Conservation (phyloP, 1,284 basidiomycete species). For the Ustilago hordei region DNA sequence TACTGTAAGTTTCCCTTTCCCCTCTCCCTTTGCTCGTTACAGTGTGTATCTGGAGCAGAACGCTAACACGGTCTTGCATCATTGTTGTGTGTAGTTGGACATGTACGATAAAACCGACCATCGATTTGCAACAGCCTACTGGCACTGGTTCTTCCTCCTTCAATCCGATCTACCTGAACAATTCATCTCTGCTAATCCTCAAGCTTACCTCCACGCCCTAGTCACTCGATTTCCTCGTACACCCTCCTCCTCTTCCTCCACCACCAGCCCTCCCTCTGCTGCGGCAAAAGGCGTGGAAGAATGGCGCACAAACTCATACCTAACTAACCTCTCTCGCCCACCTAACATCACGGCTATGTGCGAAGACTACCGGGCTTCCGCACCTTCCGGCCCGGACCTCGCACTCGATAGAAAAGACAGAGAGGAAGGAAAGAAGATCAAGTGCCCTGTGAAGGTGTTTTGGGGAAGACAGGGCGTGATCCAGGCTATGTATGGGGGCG, state of each 20-base stretch:
- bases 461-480: constrained; percentile 70
- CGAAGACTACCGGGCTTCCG: constrained; percentile 71
- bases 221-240: constrained; percentile 37
- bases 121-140: constrained; percentile 63
- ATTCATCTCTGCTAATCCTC: constrained; percentile 69
- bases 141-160: constrained; percentile 71
- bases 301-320: constrained; percentile 21
- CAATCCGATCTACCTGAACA: constrained; percentile 67
- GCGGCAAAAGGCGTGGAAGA: background rate
- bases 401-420: constrained; percentile 66
- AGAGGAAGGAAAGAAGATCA: constrained; percentile 59
- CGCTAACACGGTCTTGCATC: background rate
- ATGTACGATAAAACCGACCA: constrained; percentile 69
- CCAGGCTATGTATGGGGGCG: constrained; percentile 55
- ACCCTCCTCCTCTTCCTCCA: background rate
- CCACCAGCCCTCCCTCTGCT: background rate
- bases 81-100: constrained; percentile 45
- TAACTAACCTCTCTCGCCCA: constrained; percentile 20
- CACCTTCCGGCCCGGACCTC: constrained; percentile 67
- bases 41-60: background rate
- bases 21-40: background rate
- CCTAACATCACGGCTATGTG: constrained; percentile 53
- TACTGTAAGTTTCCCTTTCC: constrained; percentile 25
- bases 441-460: constrained; percentile 58
- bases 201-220: constrained; percentile 64